These are phyloP conservation scores for Colletotrichum sp. DNA, from an alignment of 2,329 filamentous ascomycete genomes.

Conservation along the genomic window DNA sequence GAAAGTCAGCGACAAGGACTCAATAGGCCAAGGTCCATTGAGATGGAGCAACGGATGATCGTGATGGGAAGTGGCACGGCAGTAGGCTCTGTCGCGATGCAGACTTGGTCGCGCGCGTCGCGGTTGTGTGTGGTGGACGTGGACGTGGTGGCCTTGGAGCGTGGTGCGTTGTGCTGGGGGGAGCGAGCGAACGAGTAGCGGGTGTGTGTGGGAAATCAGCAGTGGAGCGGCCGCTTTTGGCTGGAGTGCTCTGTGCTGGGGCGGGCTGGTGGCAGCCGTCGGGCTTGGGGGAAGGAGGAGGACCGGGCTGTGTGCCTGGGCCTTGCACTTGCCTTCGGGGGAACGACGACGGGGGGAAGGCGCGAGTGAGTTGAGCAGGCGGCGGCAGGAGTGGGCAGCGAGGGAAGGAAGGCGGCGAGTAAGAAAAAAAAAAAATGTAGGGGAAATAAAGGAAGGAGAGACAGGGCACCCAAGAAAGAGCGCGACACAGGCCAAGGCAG, in stretches of 20 bases:
- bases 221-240: constrained; percentile 17
- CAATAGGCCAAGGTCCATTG: constrained; percentile 44
- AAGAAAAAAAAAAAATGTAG: background rate
- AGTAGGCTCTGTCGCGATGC: constrained; percentile 22
- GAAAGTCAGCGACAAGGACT: constrained; percentile 51
- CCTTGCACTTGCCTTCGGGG: background rate
- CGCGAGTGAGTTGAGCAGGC: background rate
- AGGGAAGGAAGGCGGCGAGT: background rate
- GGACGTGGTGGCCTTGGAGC: constrained; percentile 37
- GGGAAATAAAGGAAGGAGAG: background rate
- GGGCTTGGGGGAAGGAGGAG: background rate
- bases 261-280: background rate
- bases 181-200: constrained; percentile 15
- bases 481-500: background rate
- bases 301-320: background rate
- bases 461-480: background rate
- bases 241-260: background rate
- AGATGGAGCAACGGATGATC: constrained; percentile 35
- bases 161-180: background rate
- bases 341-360: background rate
- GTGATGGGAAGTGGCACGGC: constrained; percentile 47
- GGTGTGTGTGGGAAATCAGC: constrained; percentile 12
- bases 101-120: constrained; percentile 21
- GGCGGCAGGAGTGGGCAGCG: background rate
- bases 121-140: constrained; percentile 27